These are phyloP conservation scores for Tubosaeta brunneosetosa DNA, from an alignment of 768 basidiomycete species.

Conservation along the genomic window DNA sequence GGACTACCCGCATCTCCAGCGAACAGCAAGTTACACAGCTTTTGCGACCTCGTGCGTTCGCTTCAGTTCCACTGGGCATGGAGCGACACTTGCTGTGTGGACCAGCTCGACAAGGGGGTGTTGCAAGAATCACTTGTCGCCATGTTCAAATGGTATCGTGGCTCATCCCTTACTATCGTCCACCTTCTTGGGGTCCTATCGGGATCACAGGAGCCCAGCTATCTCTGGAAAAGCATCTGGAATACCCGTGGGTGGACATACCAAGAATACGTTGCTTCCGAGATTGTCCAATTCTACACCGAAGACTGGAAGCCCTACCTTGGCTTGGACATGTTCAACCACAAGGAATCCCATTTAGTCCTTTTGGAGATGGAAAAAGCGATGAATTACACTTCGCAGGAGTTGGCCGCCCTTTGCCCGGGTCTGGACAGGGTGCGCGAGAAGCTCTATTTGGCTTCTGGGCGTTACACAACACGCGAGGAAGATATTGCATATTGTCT, in stretches of 20 bases:
- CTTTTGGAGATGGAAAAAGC: not conserved
- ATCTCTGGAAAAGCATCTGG: conserved; percentile 1
- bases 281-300: not conserved
- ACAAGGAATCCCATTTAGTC: not conserved
- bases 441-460: not conserved
- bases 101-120: not conserved
- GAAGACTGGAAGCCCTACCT: not conserved
- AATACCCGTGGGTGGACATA: conserved; percentile 10
- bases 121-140: conserved; percentile 6
- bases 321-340: not conserved
- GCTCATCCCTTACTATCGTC: not conserved
- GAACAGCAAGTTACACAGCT: not conserved
- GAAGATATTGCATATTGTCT: not conserved
- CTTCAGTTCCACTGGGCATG: not conserved
- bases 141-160: conserved; percentile 13
- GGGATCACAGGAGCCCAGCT: not conserved
- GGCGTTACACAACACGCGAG: not conserved
- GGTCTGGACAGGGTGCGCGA: not conserved
- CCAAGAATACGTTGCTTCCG: conserved; percentile 5
- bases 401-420: not conserved
- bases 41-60: not conserved
- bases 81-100: conserved; percentile 8
- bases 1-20: not conserved
- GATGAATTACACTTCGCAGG: not conserved
- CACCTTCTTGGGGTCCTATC: conserved; percentile 3